A percentile compares a stretch with the other conserved stretches of the same genome.
Conservation (phyloP, 192 early-diverging fungal species). For the Linnemannia hyalina region DNA sequence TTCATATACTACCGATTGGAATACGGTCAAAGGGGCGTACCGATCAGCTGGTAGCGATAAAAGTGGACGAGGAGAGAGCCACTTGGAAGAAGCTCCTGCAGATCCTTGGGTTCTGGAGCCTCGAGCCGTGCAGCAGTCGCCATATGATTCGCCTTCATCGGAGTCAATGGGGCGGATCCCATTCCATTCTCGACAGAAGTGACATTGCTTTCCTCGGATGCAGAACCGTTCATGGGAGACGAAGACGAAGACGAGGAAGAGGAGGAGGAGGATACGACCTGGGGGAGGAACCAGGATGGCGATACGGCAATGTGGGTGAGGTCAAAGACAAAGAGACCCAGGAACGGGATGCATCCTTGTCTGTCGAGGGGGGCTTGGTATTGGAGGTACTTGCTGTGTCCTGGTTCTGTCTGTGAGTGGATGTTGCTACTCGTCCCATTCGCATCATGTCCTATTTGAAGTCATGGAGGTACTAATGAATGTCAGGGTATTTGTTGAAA, state of each 20-base stretch:
- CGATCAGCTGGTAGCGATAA: slow-evolving; percentile 37
- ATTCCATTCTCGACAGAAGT: not conserved
- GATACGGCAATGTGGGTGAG: slow-evolving; percentile 38
- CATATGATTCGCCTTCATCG: not conserved
- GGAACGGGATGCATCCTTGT: slow-evolving; percentile 51
- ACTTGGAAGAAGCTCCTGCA: slow-evolving; percentile 19
- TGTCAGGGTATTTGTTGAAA: not conserved
- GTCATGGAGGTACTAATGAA: not conserved
- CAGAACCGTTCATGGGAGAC: not conserved
- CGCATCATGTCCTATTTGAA: not conserved
- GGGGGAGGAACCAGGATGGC: slow-evolving; percentile 41
- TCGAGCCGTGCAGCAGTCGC: slow-evolving; percentile 12
- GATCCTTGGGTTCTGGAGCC: slow-evolving; percentile 38
- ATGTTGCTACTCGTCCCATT: not conserved
- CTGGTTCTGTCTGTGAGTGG: not conserved
- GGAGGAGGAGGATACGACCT: not conserved
- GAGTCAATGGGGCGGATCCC: not conserved
- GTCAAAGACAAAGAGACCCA: slow-evolving; percentile 48
- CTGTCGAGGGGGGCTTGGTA: slow-evolving; percentile 25
- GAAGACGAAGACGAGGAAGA: not conserved
- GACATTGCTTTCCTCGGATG: not conserved
- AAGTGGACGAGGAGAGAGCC: slow-evolving; percentile 36
- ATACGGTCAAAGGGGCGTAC: not conserved
- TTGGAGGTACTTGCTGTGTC: slow-evolving; percentile 21
- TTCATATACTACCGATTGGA: too few species aligned